Conservation (phyloP, 495 filamentous ascomycete species). For the Aspergillus panamensis region DNA sequence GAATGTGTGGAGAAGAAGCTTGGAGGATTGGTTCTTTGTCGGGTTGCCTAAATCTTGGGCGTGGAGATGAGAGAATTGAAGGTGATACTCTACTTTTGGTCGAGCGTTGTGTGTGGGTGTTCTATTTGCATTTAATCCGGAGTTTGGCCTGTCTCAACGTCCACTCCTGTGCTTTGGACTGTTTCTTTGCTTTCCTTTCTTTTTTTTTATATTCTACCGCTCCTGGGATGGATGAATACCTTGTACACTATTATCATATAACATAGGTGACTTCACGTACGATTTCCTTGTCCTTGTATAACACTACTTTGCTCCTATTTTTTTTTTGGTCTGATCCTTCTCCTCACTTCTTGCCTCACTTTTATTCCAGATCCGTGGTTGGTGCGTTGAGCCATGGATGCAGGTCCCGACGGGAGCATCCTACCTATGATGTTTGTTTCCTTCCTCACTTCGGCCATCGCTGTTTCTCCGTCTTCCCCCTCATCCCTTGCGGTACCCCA, state of each 20-base stretch:
- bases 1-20: conserved; percentile 83
- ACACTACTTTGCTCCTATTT: not conserved
- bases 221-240: conserved; percentile 35
- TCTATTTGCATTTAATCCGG: conserved; percentile 42
- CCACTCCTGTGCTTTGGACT: conserved; percentile 32
- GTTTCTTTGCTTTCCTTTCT: conserved; percentile 13
- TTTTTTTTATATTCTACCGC: conserved; percentile 31
- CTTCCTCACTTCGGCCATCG: not conserved
- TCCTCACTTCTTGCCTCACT: not conserved
- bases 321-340: not conserved
- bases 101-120: conserved; percentile 14
- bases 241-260: conserved; percentile 34
- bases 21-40: conserved; percentile 79
- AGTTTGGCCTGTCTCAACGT: conserved; percentile 44
- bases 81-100: conserved; percentile 16
- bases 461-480: not conserved
- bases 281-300: conserved; percentile 7
- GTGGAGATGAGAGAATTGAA: conserved; percentile 14
- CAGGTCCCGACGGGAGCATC: not conserved
- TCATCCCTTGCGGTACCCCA: not conserved
- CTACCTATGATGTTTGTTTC: not conserved
- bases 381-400: not conserved
- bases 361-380: not conserved
- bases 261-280: conserved; percentile 24
- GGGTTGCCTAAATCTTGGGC: conserved; percentile 46